These are phyloP conservation scores for Cadophora gregata DNA, from an alignment of 2,329 filamentous ascomycete genomes.

Conservation along the genomic window DNA sequence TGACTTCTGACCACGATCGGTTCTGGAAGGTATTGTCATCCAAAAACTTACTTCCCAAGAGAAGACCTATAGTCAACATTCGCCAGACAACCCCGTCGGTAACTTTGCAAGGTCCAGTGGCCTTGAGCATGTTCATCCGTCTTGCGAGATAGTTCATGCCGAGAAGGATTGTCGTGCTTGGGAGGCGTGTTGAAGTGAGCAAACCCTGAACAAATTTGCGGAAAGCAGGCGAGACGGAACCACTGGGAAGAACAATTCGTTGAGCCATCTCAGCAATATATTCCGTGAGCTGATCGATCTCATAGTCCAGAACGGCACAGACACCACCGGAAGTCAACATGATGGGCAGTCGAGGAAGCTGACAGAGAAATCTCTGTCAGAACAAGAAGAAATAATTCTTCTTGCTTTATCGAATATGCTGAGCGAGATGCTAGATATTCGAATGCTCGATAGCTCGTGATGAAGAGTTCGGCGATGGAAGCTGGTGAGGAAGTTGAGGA, in stretches of 20 bases:
- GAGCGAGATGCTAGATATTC: slow-evolving; percentile 28
- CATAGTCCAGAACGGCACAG: slow-evolving; percentile 76
- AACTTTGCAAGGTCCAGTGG: slow-evolving; percentile 46
- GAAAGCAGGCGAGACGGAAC: slow-evolving; percentile 66
- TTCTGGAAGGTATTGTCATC: slow-evolving; percentile 84
- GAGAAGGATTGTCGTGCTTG: slow-evolving; percentile 73
- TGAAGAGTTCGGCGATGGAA: slow-evolving; percentile 25
- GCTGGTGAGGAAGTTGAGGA: slow-evolving; percentile 35
- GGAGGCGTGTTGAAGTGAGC: slow-evolving; percentile 72
- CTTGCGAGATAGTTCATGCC: slow-evolving; percentile 72
- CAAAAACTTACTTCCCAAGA: slow-evolving; percentile 77
- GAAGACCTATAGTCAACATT: slow-evolving; percentile 70
- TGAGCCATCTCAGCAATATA: slow-evolving; percentile 77
- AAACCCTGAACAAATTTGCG: slow-evolving; percentile 78
- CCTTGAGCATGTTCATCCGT: slow-evolving; percentile 64
- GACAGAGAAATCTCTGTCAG: slow-evolving; percentile 44
- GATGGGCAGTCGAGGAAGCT: slow-evolving; percentile 36
- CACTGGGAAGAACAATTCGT: slow-evolving; percentile 67
- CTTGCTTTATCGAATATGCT: slow-evolving; percentile 32
- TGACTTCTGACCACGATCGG: slow-evolving; percentile 78
- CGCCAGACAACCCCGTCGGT: slow-evolving; percentile 67
- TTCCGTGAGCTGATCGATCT: slow-evolving; percentile 79
- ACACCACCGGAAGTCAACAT: slow-evolving; percentile 62
- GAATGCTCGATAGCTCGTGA: slow-evolving; percentile 29
- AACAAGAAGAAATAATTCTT: slow-evolving; percentile 36